Conservation (phyloP, 352 stramenopile species). For the Phytophthora crassamura region DNA sequence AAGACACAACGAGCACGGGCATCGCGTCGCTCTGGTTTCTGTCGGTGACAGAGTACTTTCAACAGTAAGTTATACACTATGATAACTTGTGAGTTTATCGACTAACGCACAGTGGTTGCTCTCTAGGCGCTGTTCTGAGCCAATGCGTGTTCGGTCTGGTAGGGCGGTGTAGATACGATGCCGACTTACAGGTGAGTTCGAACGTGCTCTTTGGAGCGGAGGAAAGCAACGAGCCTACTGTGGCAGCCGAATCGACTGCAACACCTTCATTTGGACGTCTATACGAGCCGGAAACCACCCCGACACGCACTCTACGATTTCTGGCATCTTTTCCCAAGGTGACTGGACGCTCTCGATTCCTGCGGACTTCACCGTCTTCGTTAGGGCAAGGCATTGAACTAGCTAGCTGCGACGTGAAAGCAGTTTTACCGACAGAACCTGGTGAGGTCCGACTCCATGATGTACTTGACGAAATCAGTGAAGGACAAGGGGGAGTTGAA, state of each 20-base stretch:
- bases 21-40: conserved; percentile 36
- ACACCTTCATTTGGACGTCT: conserved; percentile 21
- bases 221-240: conserved; percentile 22
- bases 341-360: neutral
- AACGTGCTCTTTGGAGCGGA: conserved; percentile 40
- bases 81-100: neutral
- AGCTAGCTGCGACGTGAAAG: neutral
- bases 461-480: conserved; percentile 22
- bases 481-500: neutral
- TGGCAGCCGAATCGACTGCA: conserved; percentile 12
- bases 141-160: conserved; percentile 35
- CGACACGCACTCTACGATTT: neutral
- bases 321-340: conserved; percentile 11
- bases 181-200: conserved; percentile 25
- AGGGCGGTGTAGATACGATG: conserved; percentile 42
- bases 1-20: conserved; percentile 9
- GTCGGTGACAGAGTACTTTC: conserved; percentile 8
- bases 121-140: conserved; percentile 17
- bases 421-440: conserved; percentile 1
- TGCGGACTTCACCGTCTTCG: neutral
- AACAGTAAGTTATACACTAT: conserved; percentile 13
- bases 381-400: neutral
- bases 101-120: neutral
- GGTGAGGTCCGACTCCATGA: conserved; percentile 21
- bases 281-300: neutral